These are phyloP conservation scores for Teunomyces stri DNA, from an alignment of 805 yeast species.

Conservation along the genomic window DNA sequence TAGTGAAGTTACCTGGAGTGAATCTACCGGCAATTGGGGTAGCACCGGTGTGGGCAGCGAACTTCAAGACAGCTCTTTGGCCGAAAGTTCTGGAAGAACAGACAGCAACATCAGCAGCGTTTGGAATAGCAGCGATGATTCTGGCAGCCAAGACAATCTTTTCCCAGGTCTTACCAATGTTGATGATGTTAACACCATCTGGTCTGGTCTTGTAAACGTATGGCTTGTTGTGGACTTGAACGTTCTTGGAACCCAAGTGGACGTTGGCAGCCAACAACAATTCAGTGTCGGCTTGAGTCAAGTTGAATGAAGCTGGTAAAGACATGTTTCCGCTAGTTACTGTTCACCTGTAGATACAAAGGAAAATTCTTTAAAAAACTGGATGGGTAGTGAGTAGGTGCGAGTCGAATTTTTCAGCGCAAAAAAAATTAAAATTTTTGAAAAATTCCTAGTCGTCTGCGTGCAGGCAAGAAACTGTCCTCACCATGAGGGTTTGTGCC, in stretches of 20 bases:
- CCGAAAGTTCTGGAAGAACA: constrained; percentile 99
- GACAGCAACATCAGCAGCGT: constrained; percentile 97
- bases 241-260: constrained; percentile 99
- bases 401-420: constrained; percentile 3
- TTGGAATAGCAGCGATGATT: constrained; percentile 99
- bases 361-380: constrained; percentile 5
- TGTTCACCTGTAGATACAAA: constrained; percentile 4
- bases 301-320: constrained; percentile 84
- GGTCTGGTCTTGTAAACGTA: constrained; percentile 98
- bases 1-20: constrained; percentile 99
- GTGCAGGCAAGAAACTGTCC: not conserved
- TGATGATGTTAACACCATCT: constrained; percentile 98
- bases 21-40: constrained; percentile 99
- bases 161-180: constrained; percentile 99
- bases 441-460: not conserved
- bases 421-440: constrained; percentile 1
- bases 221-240: constrained; percentile 96
- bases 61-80: constrained; percentile 99
- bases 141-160: constrained; percentile 99
- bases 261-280: constrained; percentile 98
- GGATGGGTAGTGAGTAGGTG: constrained; percentile 5
- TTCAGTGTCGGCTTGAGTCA: constrained; percentile 98
- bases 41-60: constrained; percentile 99
- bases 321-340: constrained; percentile 48
- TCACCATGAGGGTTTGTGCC: constrained; percentile 6